Base-by-base conservation (phyloP, 352 stramenopile genomes). In the Phytophthora hybrid region DNA sequence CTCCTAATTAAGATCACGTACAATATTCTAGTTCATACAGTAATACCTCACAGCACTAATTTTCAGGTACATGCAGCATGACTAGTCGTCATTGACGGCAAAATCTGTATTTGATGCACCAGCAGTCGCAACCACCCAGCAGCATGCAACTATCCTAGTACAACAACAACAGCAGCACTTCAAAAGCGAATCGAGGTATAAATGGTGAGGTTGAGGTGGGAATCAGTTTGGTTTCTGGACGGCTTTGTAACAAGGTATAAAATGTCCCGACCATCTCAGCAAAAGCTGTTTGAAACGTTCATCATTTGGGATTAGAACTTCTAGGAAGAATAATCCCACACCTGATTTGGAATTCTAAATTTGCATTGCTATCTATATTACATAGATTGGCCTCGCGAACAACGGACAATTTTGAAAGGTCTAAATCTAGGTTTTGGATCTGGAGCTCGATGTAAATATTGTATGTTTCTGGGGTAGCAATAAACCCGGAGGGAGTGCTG, bases 301-400 rank as follows among this genome's bases (percentile, higher is more conserved):
- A 92, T 92, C 84, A 90, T 92, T 90, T 92, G 84, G 84, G 82
- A 92, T 92, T 86, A 90, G 81, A 90, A 90, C 84, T 92, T 90
- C 81, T 74, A 73, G 76, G 83, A 88, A 92, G 80, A 88, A 92
- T 90, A 88, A 89, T 90, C 84, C 84, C 82, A 92, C 84, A 92
- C 84, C 84, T 82, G 60, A 72, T 66, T 78, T 76, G 31, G 18
- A 21, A 53, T 31, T 34, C 1, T 9, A 37, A 62, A 62, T 62
- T 11, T 49, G 19, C 21, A 37, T 8, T 5, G 3, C 5, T 16
- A 2, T 1, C 5, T 62, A 52, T 62, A 52, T 13, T 21, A 0
- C 3, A 16, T 11, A 2, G 0, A 1, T 31, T 7, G 44, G n/a
- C 56, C 23, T 51, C 19, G 52, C 56, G 56, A 23, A 37, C 56